Percentiles rank a stretch among this genome's conserved stretches.
Conservation (phyloP, 2,329 filamentous ascomycete genomes). For the Coniochaeta pulveracea region DNA sequence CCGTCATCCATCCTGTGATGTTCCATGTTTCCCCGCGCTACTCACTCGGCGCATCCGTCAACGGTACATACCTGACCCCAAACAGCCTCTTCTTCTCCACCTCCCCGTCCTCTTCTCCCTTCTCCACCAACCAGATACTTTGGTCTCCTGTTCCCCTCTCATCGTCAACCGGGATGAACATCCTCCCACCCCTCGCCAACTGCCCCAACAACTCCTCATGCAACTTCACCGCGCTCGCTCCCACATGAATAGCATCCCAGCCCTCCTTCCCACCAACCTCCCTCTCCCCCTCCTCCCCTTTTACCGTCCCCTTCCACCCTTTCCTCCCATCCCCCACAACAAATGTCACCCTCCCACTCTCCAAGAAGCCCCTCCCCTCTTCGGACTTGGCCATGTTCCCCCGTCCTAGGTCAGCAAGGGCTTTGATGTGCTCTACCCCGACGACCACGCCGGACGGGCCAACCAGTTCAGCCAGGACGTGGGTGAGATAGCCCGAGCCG, state of each 20-base stretch:
- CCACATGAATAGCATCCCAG: slow-evolving; percentile 94
- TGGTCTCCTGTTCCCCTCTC: slow-evolving; percentile 34
- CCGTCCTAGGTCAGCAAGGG: slow-evolving; percentile 50
- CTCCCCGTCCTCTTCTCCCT: slow-evolving; percentile 51
- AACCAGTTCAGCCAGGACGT: slow-evolving; percentile 72
- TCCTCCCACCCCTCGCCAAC: slow-evolving; percentile 63
- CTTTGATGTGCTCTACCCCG: slow-evolving; percentile 63
- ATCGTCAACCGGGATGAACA: slow-evolving; percentile 69
- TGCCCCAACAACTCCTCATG: slow-evolving; percentile 67
- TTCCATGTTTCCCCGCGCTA: neutral
- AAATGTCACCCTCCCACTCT: slow-evolving; percentile 56
- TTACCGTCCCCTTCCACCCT: slow-evolving; percentile 34
- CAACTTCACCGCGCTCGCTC: slow-evolving; percentile 67
- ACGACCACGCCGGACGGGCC: slow-evolving; percentile 44
- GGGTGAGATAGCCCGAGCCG: slow-evolving; percentile 76
- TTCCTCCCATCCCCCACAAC: slow-evolving; percentile 63
- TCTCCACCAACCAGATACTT: slow-evolving; percentile 65
- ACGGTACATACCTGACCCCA: slow-evolving; percentile 65
- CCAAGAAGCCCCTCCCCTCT: slow-evolving; percentile 48
- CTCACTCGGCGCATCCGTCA: slow-evolving; percentile 53
- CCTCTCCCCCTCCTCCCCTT: slow-evolving; percentile 29
- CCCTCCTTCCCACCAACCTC: slow-evolving; percentile 37
- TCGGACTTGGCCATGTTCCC: slow-evolving; percentile 54
- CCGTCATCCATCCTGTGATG: neutral
- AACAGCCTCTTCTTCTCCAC: slow-evolving; percentile 52